Conservation (phyloP, 129 eudicot species). For the Arctium lappa region DNA sequence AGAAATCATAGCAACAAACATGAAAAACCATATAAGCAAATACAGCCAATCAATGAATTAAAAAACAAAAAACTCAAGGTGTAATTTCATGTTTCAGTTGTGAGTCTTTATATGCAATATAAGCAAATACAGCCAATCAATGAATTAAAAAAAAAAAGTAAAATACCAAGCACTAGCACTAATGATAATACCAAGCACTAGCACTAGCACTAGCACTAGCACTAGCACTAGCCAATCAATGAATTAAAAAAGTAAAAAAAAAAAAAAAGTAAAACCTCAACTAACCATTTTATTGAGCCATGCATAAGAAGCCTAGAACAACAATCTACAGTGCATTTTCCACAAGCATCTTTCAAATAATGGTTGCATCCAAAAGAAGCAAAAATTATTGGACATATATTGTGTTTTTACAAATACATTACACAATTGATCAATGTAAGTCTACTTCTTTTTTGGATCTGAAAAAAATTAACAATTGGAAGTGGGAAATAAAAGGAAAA, state of each 20-base stretch:
- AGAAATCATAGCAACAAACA: too few relatives aligned
- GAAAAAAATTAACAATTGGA: too few relatives aligned
- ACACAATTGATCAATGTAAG: neutral
- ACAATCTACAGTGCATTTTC: neutral
- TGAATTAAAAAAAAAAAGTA: too few relatives aligned
- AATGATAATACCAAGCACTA: too few relatives aligned
- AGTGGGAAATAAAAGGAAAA: too few relatives aligned
- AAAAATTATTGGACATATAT: neutral
- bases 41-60: too few relatives aligned
- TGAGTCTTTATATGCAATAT: neutral
- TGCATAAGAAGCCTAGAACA: neutral
- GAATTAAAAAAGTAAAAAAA: neutral
- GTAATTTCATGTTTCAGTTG: neutral
- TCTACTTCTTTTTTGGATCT: too few relatives aligned
- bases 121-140: neutral
- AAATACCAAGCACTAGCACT: too few relatives aligned
- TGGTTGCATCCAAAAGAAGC: neutral
- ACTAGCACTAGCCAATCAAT: neutral
- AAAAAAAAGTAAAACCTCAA: neutral
- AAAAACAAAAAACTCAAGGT: neutral
- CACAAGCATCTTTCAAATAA: neutral
- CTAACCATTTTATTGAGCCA: neutral
- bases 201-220: too few relatives aligned
- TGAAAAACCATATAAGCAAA: too few relatives aligned
- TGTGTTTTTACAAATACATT: neutral